A percentile compares a stretch with the other conserved stretches of the same genome.
phyloP scores from a whole-genome alignment of 2,329 filamentous ascomycete genomes.

The Trichoderma citrinoviride region DNA sequence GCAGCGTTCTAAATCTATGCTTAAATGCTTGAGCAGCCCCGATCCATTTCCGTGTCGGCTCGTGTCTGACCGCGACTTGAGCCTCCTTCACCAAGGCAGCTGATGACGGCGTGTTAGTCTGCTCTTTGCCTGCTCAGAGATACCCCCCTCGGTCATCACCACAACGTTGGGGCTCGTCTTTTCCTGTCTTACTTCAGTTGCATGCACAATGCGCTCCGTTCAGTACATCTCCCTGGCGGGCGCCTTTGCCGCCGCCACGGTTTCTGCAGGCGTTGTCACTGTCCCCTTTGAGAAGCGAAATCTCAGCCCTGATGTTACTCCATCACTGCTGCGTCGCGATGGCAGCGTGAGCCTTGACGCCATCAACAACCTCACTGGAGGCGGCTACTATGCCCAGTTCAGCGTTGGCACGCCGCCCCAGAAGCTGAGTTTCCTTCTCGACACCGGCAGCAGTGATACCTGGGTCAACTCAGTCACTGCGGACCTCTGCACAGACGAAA shows the following conservation, averaged over 20 bases:
- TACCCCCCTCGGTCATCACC: background rate
- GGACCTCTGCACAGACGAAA: slow-evolving; percentile 50
- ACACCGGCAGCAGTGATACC: slow-evolving; percentile 63
- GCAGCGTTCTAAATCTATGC: slow-evolving; percentile 13
- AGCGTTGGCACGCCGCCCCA: slow-evolving; percentile 59
- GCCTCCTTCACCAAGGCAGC: background rate
- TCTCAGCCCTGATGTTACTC: background rate
- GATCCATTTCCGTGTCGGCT: background rate
- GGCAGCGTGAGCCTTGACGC: slow-evolving; percentile 36
- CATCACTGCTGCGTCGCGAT: slow-evolving; percentile 29
- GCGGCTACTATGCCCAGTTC: slow-evolving; percentile 57
- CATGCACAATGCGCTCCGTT: slow-evolving; percentile 10
- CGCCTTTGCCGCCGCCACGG: slow-evolving; percentile 20
- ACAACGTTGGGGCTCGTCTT: background rate
- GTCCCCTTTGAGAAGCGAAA: slow-evolving; percentile 25
- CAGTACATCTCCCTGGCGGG: slow-evolving; percentile 19
- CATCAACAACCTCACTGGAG: slow-evolving; percentile 53
- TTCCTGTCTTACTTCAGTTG: background rate
- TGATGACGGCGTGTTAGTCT: background rate
- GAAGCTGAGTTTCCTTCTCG: slow-evolving; percentile 52
- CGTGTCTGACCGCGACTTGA: background rate
- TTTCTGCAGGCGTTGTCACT: slow-evolving; percentile 27
- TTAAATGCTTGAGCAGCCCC: slow-evolving; percentile 12
- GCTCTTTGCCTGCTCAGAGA: background rate
- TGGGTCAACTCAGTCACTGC: slow-evolving; percentile 61